These are phyloP conservation scores for Mesembryanthemum crystallinum DNA, from an alignment of 148 eudicot genomes.

Conservation along the genomic window DNA sequence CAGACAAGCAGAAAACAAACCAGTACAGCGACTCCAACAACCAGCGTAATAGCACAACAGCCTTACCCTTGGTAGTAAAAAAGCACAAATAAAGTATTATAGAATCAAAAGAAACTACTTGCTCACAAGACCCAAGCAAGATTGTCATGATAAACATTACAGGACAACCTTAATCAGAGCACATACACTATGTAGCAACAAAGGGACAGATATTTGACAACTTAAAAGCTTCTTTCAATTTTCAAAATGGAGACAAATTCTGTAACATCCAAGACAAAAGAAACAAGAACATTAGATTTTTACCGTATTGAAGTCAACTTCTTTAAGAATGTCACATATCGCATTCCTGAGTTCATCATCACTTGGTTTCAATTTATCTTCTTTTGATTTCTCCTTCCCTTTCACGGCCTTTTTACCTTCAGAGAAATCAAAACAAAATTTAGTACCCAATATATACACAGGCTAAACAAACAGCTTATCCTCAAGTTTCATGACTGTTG, in stretches of 20 bases:
- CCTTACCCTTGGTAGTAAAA: background rate
- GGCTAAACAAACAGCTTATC: background rate
- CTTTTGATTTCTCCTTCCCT: conserved; percentile 67
- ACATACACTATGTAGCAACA: background rate
- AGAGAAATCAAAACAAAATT: conserved; percentile 13
- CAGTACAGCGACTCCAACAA: background rate
- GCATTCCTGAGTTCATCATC: conserved; percentile 75
- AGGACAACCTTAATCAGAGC: background rate
- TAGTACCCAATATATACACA: background rate
- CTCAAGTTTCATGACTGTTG: background rate
- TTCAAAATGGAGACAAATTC: background rate
- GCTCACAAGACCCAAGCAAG: background rate
- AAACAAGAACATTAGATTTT: conserved; percentile 17
- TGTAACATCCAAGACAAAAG: background rate
- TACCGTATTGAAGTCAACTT: conserved; percentile 96
- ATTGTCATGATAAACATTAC: background rate
- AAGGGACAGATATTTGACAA: background rate
- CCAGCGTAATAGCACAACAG: background rate
- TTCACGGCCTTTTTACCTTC: conserved; percentile 59
- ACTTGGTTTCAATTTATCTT: conserved; percentile 53
- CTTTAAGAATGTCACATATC: conserved; percentile 76
- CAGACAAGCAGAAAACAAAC: background rate
- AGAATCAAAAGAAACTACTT: background rate
- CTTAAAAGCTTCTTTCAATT: background rate
- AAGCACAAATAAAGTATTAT: background rate